Conservation (phyloP, 1,139 yeast genomes). For the Petasospora rhodanensis region DNA sequence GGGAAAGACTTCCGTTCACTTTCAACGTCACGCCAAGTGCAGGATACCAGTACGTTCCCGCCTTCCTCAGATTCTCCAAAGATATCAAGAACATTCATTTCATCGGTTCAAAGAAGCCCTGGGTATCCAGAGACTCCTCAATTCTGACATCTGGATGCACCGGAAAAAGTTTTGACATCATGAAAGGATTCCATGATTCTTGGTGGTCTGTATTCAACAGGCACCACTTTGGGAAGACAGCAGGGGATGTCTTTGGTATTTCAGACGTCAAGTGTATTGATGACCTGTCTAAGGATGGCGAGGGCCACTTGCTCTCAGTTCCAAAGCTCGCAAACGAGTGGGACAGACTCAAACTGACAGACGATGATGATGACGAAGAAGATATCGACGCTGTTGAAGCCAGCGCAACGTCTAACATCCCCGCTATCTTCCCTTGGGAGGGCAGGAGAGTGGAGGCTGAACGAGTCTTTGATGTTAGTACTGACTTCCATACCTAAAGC, state of each 20-base stretch:
- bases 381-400: slow-evolving; percentile 1
- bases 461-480: slow-evolving; percentile 15
- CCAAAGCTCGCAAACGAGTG: slow-evolving; percentile 13
- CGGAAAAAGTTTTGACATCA: slow-evolving; percentile 14
- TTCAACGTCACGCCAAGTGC: slow-evolving; percentile 81
- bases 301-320: slow-evolving; percentile 12
- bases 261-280: slow-evolving; percentile 9
- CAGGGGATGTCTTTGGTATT: slow-evolving; percentile 12
- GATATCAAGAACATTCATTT: slow-evolving; percentile 68
- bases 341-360: slow-evolving; percentile 4
- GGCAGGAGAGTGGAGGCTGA: slow-evolving; percentile 12
- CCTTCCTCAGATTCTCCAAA: slow-evolving; percentile 54
- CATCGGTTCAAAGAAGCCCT: slow-evolving; percentile 80
- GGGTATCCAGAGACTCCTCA: slow-evolving; percentile 38
- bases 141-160: slow-evolving; percentile 4
- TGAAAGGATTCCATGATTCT: slow-evolving; percentile 8
- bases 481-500: slow-evolving; percentile 15
- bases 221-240: slow-evolving; percentile 15
- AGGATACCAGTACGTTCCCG: slow-evolving; percentile 81
- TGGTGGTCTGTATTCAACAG: slow-evolving; percentile 22
- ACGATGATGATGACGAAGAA: slow-evolving; percentile 3
- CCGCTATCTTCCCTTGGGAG: slow-evolving; percentile 27
- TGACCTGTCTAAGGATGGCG: slow-evolving; percentile 18
- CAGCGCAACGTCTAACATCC: not conserved
- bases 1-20: slow-evolving; percentile 73